Base-by-base conservation (phyloP, 2,329 filamentous ascomycete genomes). In the Clonostachys chloroleuca region DNA sequence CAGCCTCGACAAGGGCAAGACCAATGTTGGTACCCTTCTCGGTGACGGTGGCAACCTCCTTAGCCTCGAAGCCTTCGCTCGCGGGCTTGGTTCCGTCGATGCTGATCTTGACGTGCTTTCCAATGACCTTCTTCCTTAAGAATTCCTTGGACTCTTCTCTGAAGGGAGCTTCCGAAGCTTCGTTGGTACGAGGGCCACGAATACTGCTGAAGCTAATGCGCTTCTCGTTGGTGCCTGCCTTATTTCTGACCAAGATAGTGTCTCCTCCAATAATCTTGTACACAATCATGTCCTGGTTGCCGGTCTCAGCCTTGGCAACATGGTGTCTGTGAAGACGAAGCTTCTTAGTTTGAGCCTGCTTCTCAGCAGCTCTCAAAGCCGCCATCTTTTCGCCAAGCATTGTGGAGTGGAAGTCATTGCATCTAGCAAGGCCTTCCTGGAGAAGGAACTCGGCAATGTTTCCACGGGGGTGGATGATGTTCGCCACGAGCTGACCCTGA, bases 71-170 rank as follows among this genome's bases (percentile, higher is more conserved):
- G 10, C 89, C 92, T 53, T 96, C 92, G 3, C 78, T 86, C 3
- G 90, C 91, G 40, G 92, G 86, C 69, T 94, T 92, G 65, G 89
- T 90, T 48, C 94, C 94, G 63, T 99, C 92, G 50, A 96, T 83
- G 46, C 81, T 86, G 48, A 96, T 83, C 65, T 87, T 89, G 54
- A 97, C 90, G 55, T 96, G 89, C 75, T 99, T 99, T 51, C 92
- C 94, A 60, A 99, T 99, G 34, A 96, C 68, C 66, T 86, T 90
- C 77, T 96, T 96, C 47, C 94, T 85, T 53, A 97, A 67, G 63
- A 92, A 97, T 64, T 99, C 94, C 74, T 99, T 99, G 34, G 94
- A 92, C 62, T 96, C 92, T 12, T 94, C 87, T 55, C 84, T 81
- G 74, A 92, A 99, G 0, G 91, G 90, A 39, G 89, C 80, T 67